These are phyloP conservation scores for Helichrysum umbraculigerum DNA, from an alignment of 129 eudicot genomes.

Conservation along the genomic window DNA sequence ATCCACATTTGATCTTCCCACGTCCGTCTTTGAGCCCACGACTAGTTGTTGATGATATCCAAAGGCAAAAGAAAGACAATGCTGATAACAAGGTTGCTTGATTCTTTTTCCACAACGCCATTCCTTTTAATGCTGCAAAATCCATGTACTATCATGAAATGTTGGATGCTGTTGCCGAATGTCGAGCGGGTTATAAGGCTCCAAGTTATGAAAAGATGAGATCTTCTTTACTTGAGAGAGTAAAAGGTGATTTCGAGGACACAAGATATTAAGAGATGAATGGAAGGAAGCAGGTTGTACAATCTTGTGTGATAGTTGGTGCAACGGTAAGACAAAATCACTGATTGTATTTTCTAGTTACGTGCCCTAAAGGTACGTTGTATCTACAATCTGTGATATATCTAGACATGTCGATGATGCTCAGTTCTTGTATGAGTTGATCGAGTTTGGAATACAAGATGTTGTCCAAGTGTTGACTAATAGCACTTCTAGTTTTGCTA, in stretches of 20 bases:
- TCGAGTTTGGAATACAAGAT: constrained; percentile 42
- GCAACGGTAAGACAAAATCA: constrained; percentile 1
- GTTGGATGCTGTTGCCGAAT: constrained; percentile 41
- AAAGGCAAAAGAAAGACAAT: constrained; percentile 35
- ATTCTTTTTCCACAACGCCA: constrained; percentile 41
- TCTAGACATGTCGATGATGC: constrained; percentile 44
- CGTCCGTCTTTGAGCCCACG: constrained; percentile 27
- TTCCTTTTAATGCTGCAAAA: constrained; percentile 47
- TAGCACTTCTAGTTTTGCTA: constrained; percentile 31
- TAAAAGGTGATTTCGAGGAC: constrained; percentile 37
- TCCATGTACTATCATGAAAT: constrained; percentile 43
- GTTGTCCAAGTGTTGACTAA: constrained; percentile 50
- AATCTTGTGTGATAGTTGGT: constrained; percentile 42
- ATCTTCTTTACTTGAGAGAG: constrained; percentile 28
- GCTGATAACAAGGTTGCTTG: constrained; percentile 47
- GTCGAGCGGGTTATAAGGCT: constrained; percentile 45
- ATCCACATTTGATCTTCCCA: neutral
- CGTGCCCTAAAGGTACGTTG: constrained; percentile 42
- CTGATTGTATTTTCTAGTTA: constrained; percentile 37
- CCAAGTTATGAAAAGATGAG: constrained; percentile 42
- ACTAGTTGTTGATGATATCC: constrained; percentile 29
- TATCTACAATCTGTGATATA: constrained; percentile 41
- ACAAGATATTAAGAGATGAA: constrained; percentile 31
- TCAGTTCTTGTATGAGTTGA: constrained; percentile 39
- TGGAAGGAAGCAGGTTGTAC: constrained; percentile 52